These are phyloP conservation scores for Dictyostelium purpureum DNA, from an alignment of 78 protist genomes.

Conservation along the genomic window DNA sequence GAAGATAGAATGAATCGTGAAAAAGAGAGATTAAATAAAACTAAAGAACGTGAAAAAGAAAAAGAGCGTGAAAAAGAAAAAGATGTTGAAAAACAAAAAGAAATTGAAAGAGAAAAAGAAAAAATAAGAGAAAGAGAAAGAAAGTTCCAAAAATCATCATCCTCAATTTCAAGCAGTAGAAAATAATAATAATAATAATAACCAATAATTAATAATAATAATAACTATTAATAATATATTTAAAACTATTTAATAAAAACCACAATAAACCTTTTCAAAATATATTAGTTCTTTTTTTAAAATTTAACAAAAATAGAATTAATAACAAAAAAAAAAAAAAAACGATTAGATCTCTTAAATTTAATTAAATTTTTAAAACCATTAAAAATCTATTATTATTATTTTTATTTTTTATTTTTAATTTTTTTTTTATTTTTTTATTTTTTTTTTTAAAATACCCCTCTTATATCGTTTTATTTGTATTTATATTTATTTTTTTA, in stretches of 20 bases:
- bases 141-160: slow-evolving; percentile 6
- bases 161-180: not conserved
- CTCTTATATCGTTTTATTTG: not conserved
- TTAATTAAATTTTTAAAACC: no score
- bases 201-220: no score
- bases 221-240: no score
- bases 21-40: not conserved
- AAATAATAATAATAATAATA: no score
- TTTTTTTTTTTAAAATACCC: not conserved
- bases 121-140: slow-evolving; percentile 22
- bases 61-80: not conserved
- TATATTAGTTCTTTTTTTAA: no score
- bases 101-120: slow-evolving; percentile 40
- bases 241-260: not conserved
- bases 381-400: not conserved
- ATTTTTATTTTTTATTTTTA: no score
- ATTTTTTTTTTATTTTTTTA: no score
- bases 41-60: no score
- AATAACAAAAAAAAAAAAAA: no score
- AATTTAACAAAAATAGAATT: no score
- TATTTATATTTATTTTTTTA: no score
- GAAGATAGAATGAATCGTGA: not conserved
- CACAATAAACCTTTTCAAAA: not conserved
- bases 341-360: no score
- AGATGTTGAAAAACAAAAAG: slow-evolving; percentile 6